phyloP scores from a whole-genome alignment of 1,139 yeast species.

The Spathaspora sp. region DNA sequence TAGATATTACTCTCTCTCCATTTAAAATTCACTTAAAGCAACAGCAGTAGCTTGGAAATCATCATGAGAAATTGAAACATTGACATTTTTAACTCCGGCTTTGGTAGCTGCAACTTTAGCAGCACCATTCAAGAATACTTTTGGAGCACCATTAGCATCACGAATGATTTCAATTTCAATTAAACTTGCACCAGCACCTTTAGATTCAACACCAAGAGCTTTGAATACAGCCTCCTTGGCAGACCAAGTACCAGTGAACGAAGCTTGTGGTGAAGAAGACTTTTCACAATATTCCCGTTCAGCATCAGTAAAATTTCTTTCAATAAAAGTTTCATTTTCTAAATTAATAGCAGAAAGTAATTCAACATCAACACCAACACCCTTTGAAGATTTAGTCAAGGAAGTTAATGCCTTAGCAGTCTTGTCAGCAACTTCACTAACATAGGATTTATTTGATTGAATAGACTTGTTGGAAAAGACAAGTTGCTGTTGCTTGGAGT shows the following conservation, averaged over 20 bases:
- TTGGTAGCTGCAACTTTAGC: slow-evolving; percentile 73
- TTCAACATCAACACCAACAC: slow-evolving; percentile 98
- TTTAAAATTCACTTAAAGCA: slow-evolving; percentile 72
- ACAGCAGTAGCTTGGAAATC: slow-evolving; percentile 98
- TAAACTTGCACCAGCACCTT: slow-evolving; percentile 95
- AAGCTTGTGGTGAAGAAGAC: slow-evolving; percentile 79
- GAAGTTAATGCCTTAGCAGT: slow-evolving; percentile 52
- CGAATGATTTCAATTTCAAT: slow-evolving; percentile 85
- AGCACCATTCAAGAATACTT: slow-evolving; percentile 69
- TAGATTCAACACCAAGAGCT: slow-evolving; percentile 83
- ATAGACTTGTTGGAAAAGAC: slow-evolving; percentile 45
- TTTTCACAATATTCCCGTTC: slow-evolving; percentile 78
- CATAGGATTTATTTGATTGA: slow-evolving; percentile 35
- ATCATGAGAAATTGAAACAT: slow-evolving; percentile 91
- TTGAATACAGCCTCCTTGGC: slow-evolving; percentile 99
- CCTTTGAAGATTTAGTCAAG: slow-evolving; percentile 52
- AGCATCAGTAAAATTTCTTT: slow-evolving; percentile 81
- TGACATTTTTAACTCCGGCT: slow-evolving; percentile 70
- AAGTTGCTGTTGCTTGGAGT: slow-evolving; percentile 50
- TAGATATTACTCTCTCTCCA: not conserved
- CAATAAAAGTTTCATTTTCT: slow-evolving; percentile 84
- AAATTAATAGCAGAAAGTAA: slow-evolving; percentile 76
- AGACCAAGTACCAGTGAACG: slow-evolving; percentile 98
- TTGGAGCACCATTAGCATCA: slow-evolving; percentile 77
- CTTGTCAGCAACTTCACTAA: slow-evolving; percentile 36